Evolutionary conservation across 306 rosid genomes (phyloP), one percentile per base, ranked within the genome.

Genomic region (Senna tora): DNA sequence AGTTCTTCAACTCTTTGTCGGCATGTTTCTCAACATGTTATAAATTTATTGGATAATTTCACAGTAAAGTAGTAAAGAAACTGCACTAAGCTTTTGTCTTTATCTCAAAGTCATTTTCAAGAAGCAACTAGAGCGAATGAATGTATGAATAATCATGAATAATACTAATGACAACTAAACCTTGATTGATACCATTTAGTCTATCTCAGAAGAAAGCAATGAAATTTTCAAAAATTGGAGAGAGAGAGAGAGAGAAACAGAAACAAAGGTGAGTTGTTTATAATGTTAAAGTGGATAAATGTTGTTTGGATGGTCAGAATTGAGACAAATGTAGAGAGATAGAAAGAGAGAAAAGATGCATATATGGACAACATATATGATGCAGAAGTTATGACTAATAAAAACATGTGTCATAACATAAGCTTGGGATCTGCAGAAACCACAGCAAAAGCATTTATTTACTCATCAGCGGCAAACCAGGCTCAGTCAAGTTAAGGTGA

Each of bases 391-490:
- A 33, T 33, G 25, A 59, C 42, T 59, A 32, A n/a, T 58, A 41
- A 58, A 39, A 58, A n/a, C 63, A 22, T 33, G 45, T 34, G 30
- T 25, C 30, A 25, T 25, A 25, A 25, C 45, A 59, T 33, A 59
- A 59, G 25, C 13, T 22, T 22, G 33, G 33, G 33, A 64, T 28
- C 38, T 42, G 69, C 69, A 64, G 52, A 64, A 21, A 16, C 30
- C 30, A 47, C 67, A 61, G 67, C 30, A 16, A 17, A 22, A 21
- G 51, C 68, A 39, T 63, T 61, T 17, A 39, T 63, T 61, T 17
- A 19, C 49, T 61, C 33, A 10, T 61, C 49, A 0, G 7, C 5
- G 5, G 32, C 67, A 61, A 38, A 61, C 5, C 32, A 16, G 32
- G 67, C 16, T 38, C 32, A 19, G 19, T 8, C 34, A 39, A 34